phyloP scores from a whole-genome alignment of 2,329 filamentous ascomycete species.

The Fusarium anthophilum region DNA sequence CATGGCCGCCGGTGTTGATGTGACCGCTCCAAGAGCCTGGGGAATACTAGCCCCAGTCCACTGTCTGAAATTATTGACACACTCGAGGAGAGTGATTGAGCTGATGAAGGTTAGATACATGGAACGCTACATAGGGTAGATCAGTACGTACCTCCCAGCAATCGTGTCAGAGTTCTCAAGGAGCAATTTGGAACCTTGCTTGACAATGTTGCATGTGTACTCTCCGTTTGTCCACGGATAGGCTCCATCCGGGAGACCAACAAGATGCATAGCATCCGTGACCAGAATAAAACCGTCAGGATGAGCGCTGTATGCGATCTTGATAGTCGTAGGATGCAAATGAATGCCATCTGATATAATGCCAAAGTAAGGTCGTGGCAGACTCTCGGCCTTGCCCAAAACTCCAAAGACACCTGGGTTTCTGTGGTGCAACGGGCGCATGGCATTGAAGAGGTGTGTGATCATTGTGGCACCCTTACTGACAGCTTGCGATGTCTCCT shows the following conservation, averaged over 20 bases:
- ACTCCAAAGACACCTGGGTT: slow-evolving; percentile 92
- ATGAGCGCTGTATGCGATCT: slow-evolving; percentile 88
- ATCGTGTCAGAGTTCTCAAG: slow-evolving; percentile 83
- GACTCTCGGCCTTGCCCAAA: slow-evolving; percentile 71
- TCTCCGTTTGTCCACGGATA: slow-evolving; percentile 87
- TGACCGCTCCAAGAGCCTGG: slow-evolving; percentile 76
- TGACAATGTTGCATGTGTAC: slow-evolving; percentile 67
- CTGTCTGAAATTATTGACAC: slow-evolving; percentile 81
- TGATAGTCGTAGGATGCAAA: slow-evolving; percentile 86
- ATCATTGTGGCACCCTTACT: slow-evolving; percentile 86
- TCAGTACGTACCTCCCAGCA: slow-evolving; percentile 72
- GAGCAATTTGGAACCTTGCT: slow-evolving; percentile 76
- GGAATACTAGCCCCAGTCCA: slow-evolving; percentile 77
- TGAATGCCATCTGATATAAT: slow-evolving; percentile 93
- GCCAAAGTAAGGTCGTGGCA: slow-evolving; percentile 79
- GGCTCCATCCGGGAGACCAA: slow-evolving; percentile 82
- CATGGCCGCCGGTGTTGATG: slow-evolving; percentile 80
- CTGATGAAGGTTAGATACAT: slow-evolving; percentile 47
- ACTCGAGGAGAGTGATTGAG: slow-evolving; percentile 79
- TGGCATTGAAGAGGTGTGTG: slow-evolving; percentile 93
- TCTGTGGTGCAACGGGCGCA: slow-evolving; percentile 89
- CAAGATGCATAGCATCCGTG: slow-evolving; percentile 90
- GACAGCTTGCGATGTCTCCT: slow-evolving; percentile 78
- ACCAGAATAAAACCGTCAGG: slow-evolving; percentile 87
- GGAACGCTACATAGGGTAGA: neutral